A percentile compares a stretch with the other conserved stretches of the same genome.
phyloP scores from a whole-genome alignment of 768 basidiomycete species.

The Pleurotus citrinopileatus region DNA sequence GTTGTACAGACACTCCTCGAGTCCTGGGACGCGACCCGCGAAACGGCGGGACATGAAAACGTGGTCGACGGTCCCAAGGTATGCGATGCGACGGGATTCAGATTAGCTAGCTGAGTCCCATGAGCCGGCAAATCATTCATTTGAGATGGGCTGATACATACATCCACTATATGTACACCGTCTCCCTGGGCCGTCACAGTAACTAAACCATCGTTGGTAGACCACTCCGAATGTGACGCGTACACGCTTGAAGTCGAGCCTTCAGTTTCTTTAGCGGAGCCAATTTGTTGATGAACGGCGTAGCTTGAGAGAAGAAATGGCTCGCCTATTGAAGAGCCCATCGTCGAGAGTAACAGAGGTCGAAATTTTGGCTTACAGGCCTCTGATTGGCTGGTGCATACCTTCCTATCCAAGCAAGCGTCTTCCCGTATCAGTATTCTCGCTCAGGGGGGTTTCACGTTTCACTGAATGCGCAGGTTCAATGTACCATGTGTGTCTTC shows the following conservation, averaged over 20 bases:
- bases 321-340: constrained; percentile 26
- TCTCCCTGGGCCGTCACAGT: constrained; percentile 71
- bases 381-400: constrained; percentile 5
- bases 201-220: constrained; percentile 50
- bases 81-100: constrained; percentile 67
- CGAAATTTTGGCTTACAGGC: constrained; percentile 1
- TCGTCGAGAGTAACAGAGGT: constrained; percentile 12
- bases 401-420: background rate
- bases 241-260: constrained; percentile 26
- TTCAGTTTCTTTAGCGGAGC: constrained; percentile 15
- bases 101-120: constrained; percentile 48
- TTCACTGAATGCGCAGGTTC: background rate
- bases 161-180: constrained; percentile 74
- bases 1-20: constrained; percentile 43
- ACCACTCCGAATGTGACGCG: constrained; percentile 30
- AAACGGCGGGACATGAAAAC: constrained; percentile 60
- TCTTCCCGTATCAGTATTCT: background rate
- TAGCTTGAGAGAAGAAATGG: constrained; percentile 37
- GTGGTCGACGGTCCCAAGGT: constrained; percentile 64
- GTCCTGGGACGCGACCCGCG: constrained; percentile 29
- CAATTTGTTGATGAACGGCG: constrained; percentile 25
- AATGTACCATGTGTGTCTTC: background rate
- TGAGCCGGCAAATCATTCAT: background rate
- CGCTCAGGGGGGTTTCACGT: background rate
- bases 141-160: constrained; percentile 29